Evolutionary conservation across 768 basidiomycete species (phyloP), one percentile per base, ranked within the genome.

Genomic region (Boletus vermiculosoides): DNA sequence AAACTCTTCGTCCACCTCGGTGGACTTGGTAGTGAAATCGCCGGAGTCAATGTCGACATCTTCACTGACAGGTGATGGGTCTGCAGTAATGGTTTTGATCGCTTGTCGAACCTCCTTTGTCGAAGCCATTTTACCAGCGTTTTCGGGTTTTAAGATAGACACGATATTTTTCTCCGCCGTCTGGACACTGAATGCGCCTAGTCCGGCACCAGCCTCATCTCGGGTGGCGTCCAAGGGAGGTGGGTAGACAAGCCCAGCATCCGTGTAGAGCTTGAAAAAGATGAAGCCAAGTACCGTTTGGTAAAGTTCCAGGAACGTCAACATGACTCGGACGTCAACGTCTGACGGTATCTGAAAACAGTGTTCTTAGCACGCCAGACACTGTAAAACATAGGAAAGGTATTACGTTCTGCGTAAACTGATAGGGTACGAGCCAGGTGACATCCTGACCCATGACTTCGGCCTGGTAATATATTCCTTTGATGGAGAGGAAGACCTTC

Each of bases 241-340:
- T n/a, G 97, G 97, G 68, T 99, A 99, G 28, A 93, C 85, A 47
- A 98, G 80, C 60, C 91, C 91, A 37, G 82, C 82, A 68, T 98
- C 94, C n/a, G 90, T 88, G 76, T 94, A 99, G n/a, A 99, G 84
- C 76, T 96, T 97, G 83, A 94, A 99, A 69, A 97, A 86, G 22
- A 94, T 89, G 68, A 99, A 99, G 7, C 92, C 93, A 30, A 98
- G 85, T 10, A 98, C 77, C 1, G 96, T 98, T 74, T 98, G 94
- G 74, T 99, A 98, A 11, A 99, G 83, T 72, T 99, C 97, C 66
- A 99, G 77, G 78, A 99, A 99, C 8, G 97, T 99, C 58, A 97
- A 74, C 87, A 99, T 94, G 49, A 99, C 97, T 42, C 97, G 90
- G 68, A 97, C 88, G 71, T 99, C 97, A 54, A 99, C 96, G 68